Evolutionary conservation across 345 rosid species (phyloP).

Genomic region (Anacardium occidentale): DNA sequence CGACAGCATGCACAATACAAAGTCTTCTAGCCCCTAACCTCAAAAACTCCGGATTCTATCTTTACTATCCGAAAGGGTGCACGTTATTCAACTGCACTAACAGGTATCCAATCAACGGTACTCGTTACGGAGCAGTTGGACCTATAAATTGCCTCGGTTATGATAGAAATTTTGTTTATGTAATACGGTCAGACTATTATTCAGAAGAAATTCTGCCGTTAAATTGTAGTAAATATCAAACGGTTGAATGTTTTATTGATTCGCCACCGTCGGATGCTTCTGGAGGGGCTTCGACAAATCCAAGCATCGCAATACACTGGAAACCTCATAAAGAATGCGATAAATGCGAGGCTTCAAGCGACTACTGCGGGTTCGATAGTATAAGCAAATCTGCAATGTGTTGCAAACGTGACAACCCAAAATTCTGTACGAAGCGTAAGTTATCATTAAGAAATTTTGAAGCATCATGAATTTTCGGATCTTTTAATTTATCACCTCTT

Average conservation of each 20-base stretch:
- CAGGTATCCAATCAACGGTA: too few species aligned
- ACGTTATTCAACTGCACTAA: not conserved
- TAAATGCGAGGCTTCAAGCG: not conserved
- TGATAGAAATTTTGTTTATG: not conserved
- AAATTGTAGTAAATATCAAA: not conserved
- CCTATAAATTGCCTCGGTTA: not conserved
- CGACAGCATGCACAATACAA: not conserved
- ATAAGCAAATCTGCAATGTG: not conserved
- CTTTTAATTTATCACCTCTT: too few species aligned
- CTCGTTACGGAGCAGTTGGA: not conserved
- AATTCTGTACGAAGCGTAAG: not conserved
- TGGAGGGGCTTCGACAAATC: too few species aligned
- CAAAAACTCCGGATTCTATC: not conserved
- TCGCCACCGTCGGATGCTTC: not conserved
- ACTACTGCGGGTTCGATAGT: not conserved
- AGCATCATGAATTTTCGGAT: not conserved
- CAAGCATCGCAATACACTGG: not conserved
- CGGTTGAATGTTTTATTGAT: rapidly evolving
- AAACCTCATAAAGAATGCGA: not conserved
- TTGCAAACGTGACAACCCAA: not conserved
- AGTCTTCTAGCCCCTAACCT: not conserved
- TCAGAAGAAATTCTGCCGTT: not conserved
- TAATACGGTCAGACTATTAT: rapidly evolving
- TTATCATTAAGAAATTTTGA: not conserved
- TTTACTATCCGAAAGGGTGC: not conserved